Conservation (phyloP, 2,329 filamentous ascomycete species). For the Venturia nashicola region DNA sequence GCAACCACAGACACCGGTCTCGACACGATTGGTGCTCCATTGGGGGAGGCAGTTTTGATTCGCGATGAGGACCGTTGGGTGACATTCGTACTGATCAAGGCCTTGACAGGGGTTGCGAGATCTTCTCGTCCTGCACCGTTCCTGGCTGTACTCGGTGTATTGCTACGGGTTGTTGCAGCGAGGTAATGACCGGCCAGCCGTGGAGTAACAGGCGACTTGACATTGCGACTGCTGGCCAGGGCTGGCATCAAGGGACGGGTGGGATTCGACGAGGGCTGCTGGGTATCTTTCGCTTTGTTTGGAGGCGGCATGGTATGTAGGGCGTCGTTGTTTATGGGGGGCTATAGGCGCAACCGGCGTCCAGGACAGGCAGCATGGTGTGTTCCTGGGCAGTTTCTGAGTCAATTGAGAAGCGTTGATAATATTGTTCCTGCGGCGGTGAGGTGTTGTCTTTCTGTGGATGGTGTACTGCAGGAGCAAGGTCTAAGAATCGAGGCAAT, state of each 20-base stretch:
- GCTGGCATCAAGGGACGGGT: constrained; percentile 51
- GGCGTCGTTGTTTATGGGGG: constrained; percentile 5
- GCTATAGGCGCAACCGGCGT: not conserved
- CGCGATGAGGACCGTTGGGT: constrained; percentile 66
- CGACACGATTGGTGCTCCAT: constrained; percentile 26
- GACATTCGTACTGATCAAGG: constrained; percentile 53
- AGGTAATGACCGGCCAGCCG: constrained; percentile 36
- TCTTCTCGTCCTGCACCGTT: constrained; percentile 33
- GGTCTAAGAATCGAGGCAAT: not conserved
- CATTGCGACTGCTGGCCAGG: constrained; percentile 48
- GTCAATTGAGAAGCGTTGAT: not conserved
- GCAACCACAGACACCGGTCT: constrained; percentile 23
- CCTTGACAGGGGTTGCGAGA: constrained; percentile 38
- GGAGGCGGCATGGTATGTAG: constrained; percentile 1
- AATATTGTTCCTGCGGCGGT: not conserved
- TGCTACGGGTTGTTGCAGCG: constrained; percentile 14
- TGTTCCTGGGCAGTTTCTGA: not conserved
- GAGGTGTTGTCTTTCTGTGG: not conserved
- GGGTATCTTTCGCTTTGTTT: constrained; percentile 22
- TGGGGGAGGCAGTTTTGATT: constrained; percentile 53
- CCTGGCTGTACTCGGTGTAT: constrained; percentile 21
- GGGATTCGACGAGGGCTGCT: constrained; percentile 20
- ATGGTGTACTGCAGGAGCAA: not conserved
- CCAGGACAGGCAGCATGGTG: constrained; percentile 2
- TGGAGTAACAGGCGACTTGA: constrained; percentile 46